Evolutionary conservation across 306 rosid genomes (phyloP), one percentile per base, ranked within the genome.

Genomic region (Alnus rubra): DNA sequence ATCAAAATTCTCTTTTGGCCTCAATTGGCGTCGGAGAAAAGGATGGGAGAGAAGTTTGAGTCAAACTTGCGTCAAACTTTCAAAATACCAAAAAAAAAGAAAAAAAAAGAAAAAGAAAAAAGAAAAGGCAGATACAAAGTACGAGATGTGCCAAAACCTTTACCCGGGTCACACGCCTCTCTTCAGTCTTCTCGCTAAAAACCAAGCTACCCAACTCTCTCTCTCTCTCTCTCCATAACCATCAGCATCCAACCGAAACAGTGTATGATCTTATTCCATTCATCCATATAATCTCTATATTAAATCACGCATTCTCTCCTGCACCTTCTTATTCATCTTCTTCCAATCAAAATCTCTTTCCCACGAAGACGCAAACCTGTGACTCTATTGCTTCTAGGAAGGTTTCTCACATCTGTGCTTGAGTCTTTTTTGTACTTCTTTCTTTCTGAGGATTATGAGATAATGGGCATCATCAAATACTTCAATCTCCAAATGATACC

Each of bases 141-240:
- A 64, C 62, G 7, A 31, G 19, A 8, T 16, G 48, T 69, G 71
- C 79, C 62, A 74, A 48, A 73, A 73, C 84, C 74, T 76, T 76
- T 73, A 67, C 84, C 84, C 82, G 79, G 80, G 84, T 80, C 84
- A 80, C 77, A 42, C 59, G 78, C 77, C 67, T 14, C 75, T n/a
- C 55, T 15, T 28, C 44, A 0, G 5, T 50, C 62, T 53, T 69
- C 69, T 42, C 51, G 65, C 76, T 80, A 53, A 39, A 74, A 74
- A 42, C 75, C 79, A 65, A 74, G 75, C 72, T 55, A 44, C 54
- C 63, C 28, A 37, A 4, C 31, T 4, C 33, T 3, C n/a, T 55
- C 1, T 42, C 14, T 39, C 45, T 37, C 65, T 14, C 19, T 13
- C 76, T 31, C 63, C 12, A 56, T 9, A 71, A 35, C 75, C 67